Evolutionary conservation across 768 basidiomycete genomes (phyloP).

Genomic region (Russula sp.): DNA sequence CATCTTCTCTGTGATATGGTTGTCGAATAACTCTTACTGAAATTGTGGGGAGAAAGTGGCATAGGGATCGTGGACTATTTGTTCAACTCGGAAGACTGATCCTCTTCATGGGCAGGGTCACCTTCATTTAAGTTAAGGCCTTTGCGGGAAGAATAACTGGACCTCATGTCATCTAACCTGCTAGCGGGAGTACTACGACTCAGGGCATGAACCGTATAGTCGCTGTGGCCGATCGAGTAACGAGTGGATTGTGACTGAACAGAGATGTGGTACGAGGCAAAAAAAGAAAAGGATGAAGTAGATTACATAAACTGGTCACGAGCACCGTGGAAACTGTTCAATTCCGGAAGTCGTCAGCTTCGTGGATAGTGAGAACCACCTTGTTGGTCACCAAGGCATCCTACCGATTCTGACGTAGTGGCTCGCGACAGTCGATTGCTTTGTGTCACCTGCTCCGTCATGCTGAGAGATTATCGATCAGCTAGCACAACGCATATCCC

Average conservation of each 20-base stretch:
- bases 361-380: no score
- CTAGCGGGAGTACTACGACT: background rate
- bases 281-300: no score
- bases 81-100: background rate
- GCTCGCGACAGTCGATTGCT: background rate
- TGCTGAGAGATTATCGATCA: background rate
- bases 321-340: background rate
- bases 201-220: background rate
- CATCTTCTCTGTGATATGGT: background rate
- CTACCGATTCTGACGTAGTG: background rate
- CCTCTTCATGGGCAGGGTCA: background rate
- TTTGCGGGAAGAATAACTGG: background rate
- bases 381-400: background rate
- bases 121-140: background rate
- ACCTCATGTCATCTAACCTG: background rate
- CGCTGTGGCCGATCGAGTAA: no score
- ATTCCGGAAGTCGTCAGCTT: no score
- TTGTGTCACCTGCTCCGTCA: background rate
- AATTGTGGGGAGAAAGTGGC: background rate
- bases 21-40: background rate
- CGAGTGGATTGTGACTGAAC: no score
- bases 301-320: constrained; percentile 1
- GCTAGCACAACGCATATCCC: background rate
- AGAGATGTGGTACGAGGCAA: no score
- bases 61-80: background rate